phyloP scores from a whole-genome alignment of 345 rosid species.

The Heritiera fomes region DNA sequence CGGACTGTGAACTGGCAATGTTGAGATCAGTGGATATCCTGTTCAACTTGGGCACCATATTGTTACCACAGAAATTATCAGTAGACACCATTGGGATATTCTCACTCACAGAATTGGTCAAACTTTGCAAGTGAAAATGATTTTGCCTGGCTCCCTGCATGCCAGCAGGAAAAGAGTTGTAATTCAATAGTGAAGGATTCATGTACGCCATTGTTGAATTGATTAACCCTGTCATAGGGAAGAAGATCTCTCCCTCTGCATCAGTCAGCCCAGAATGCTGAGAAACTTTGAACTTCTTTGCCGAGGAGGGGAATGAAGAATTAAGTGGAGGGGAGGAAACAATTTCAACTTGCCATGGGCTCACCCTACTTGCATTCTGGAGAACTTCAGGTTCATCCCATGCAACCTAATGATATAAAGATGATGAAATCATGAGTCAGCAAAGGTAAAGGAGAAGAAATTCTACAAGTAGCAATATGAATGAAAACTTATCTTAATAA shows the following conservation, averaged over 20 bases:
- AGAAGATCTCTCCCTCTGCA: slow-evolving; percentile 51
- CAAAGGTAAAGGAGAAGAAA: background rate
- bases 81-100: slow-evolving; percentile 35
- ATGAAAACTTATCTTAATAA: slow-evolving; percentile 10
- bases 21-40: slow-evolving; percentile 58
- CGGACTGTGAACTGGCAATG: slow-evolving; percentile 73
- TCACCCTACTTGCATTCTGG: slow-evolving; percentile 64
- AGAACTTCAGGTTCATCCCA: slow-evolving; percentile 94
- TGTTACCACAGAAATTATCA: slow-evolving; percentile 41
- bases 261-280: slow-evolving; percentile 41
- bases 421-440: slow-evolving; percentile 2
- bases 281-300: slow-evolving; percentile 59
- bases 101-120: slow-evolving; percentile 46
- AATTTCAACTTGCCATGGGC: slow-evolving; percentile 85
- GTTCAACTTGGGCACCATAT: slow-evolving; percentile 42
- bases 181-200: slow-evolving; percentile 46
- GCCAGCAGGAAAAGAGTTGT: slow-evolving; percentile 85
- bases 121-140: slow-evolving; percentile 43
- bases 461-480: slow-evolving; percentile 7
- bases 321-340: slow-evolving; percentile 46
- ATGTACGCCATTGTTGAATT: slow-evolving; percentile 46
- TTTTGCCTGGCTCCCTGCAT: slow-evolving; percentile 99
- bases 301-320: slow-evolving; percentile 48
- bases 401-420: slow-evolving; percentile 50
- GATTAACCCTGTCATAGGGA: slow-evolving; percentile 44